Conservation (phyloP, 2,329 filamentous ascomycete species). For the Pseudopithomyces maydicus region DNA sequence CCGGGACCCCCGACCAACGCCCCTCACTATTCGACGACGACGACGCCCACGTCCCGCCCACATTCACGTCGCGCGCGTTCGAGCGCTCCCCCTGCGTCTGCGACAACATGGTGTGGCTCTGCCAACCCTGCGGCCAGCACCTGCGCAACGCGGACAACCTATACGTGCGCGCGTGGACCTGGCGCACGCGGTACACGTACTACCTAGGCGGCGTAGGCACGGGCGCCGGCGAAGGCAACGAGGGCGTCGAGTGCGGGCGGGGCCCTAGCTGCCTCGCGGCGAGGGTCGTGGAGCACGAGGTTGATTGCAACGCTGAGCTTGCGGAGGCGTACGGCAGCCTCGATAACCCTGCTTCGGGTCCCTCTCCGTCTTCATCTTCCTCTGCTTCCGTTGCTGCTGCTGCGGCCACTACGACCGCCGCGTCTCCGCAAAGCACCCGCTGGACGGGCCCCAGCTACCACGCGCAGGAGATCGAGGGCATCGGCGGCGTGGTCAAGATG, state of each 20-base stretch:
- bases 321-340: conserved; percentile 58
- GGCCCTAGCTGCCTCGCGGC: conserved; percentile 76
- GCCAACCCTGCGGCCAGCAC: conserved; percentile 77
- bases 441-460: conserved; percentile 74
- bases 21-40: conserved; percentile 23
- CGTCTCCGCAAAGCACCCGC: conserved; percentile 32
- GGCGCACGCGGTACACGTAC: conserved; percentile 80
- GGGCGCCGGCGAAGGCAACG: conserved; percentile 84
- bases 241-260: conserved; percentile 87
- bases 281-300: conserved; percentile 78
- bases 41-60: conserved; percentile 32
- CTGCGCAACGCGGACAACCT: conserved; percentile 65
- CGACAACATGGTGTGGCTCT: conserved; percentile 76
- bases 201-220: conserved; percentile 82
- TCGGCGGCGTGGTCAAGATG: conserved; percentile 85
- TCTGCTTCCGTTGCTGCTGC: conserved; percentile 28
- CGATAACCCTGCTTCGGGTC: conserved; percentile 44
- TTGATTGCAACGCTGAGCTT: conserved; percentile 77
- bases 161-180: conserved; percentile 78
- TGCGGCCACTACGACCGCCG: too few relatives aligned
- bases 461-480: conserved; percentile 87
- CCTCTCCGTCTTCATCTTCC: neutral
- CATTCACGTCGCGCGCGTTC: conserved; percentile 55
- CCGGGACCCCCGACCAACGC: conserved; percentile 24
- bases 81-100: conserved; percentile 64